Percentiles rank a stretch among this genome's conserved stretches.
Conservation (phyloP, 2,329 filamentous ascomycete species). For the Cordyceps farinosa region DNA sequence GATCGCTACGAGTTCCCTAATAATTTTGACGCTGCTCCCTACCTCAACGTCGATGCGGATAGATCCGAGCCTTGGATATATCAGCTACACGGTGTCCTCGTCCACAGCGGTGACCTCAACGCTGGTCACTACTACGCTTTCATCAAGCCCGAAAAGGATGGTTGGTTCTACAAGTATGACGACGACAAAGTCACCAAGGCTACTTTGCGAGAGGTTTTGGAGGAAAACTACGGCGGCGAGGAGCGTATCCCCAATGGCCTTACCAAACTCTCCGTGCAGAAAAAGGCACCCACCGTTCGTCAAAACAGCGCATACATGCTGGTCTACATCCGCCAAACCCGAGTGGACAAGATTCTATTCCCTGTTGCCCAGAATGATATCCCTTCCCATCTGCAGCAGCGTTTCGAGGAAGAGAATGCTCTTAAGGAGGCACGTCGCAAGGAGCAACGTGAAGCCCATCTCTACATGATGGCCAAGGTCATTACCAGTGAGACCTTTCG, state of each 20-base stretch:
- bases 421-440: slow-evolving; percentile 73
- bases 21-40: slow-evolving; percentile 77
- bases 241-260: slow-evolving; percentile 54
- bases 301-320: slow-evolving; percentile 95
- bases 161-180: slow-evolving; percentile 95
- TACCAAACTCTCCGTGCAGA: slow-evolving; percentile 46
- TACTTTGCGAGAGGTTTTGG: slow-evolving; percentile 83
- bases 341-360: slow-evolving; percentile 76
- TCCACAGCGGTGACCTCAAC: slow-evolving; percentile 95
- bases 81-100: slow-evolving; percentile 88
- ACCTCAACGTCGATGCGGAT: slow-evolving; percentile 81
- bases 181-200: slow-evolving; percentile 96
- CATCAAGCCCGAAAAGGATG: slow-evolving; percentile 87
- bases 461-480: slow-evolving; percentile 82
- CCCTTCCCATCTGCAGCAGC: slow-evolving; percentile 60
- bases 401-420: slow-evolving; percentile 77
- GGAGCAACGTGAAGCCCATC: slow-evolving; percentile 89
- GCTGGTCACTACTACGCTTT: slow-evolving; percentile 98
- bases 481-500: slow-evolving; percentile 80
- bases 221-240: slow-evolving; percentile 95
- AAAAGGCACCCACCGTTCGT: slow-evolving; percentile 57
- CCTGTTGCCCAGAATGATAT: slow-evolving; percentile 74
- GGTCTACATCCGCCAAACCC: slow-evolving; percentile 89
- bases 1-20: slow-evolving; percentile 89
- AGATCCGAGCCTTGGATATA: slow-evolving; percentile 87